Conservation (phyloP, 352 stramenopile genomes). For the Blastocystis hominis region DNA sequence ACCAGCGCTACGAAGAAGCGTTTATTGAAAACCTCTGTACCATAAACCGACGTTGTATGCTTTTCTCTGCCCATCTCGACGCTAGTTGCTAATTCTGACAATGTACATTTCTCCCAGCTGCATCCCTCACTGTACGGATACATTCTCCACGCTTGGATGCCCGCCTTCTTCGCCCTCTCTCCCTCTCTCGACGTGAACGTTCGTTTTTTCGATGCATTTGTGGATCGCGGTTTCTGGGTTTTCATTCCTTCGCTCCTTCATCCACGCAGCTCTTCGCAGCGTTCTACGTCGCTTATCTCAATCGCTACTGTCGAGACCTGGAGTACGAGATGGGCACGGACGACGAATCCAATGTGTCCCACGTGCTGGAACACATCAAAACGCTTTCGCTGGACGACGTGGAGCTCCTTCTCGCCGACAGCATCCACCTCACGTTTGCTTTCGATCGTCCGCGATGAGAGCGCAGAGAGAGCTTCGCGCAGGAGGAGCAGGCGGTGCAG, state of each 20-base stretch:
- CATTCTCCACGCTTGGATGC: slow-evolving; percentile 9
- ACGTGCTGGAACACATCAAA: not conserved
- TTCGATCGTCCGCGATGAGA: not conserved
- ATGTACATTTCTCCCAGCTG: not conserved
- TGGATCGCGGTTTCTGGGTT: not conserved
- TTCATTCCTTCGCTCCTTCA: not conserved
- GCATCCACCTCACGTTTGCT: not conserved
- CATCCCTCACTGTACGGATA: slow-evolving; percentile 27
- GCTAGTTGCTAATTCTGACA: slow-evolving; percentile 1
- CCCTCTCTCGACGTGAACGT: not conserved
- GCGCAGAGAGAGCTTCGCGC: not conserved
- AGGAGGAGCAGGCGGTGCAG: not conserved
- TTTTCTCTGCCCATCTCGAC: not conserved
- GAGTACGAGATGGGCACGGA: not conserved
- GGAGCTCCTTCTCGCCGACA: slow-evolving; percentile 5
- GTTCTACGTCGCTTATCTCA: slow-evolving; percentile 4
- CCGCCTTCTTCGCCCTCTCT: not conserved
- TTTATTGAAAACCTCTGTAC: slow-evolving; percentile 1
- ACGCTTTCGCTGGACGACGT: not conserved
- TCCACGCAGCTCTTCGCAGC: not conserved
- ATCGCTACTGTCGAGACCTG: not conserved
- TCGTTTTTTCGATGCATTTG: slow-evolving; percentile 1
- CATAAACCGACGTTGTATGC: not conserved
- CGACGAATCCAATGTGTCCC: not conserved
- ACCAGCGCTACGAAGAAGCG: slow-evolving; percentile 36